Evolutionary conservation across 2,329 filamentous ascomycete genomes (phyloP), one percentile per base, ranked within the genome.

Genomic region (Nothopassalora personata): DNA sequence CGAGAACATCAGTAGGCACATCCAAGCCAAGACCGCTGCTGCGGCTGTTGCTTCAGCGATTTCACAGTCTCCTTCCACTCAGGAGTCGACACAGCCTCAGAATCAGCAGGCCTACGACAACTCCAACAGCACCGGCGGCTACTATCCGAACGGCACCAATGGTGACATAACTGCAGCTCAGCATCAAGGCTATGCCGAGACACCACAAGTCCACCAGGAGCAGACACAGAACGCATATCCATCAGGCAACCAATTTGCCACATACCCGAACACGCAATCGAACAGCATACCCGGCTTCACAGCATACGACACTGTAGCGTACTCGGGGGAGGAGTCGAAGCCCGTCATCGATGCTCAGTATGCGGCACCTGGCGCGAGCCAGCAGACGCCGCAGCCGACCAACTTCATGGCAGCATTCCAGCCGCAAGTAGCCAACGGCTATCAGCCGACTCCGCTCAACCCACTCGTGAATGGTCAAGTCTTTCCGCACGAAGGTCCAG

Each of bases 1-100:
- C 3, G 70, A 67, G n/a, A 75, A 76, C 23, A 75, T 84, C 57
- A 77, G 73, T 56, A 75, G 76, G 19, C 77, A 72, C 65, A 72
- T 77, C 45, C 72, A 72, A 47, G 76, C 73, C 61, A 75, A 73
- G 52, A 76, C 70, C 1, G 71, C 68, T 33, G 69, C 73, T n/a
- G 75, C 77, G 34, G 76, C 76, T 13, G 71, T 76, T 4, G 75
- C 75, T 4, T 72, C 72, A 10, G 73, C 73, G 68, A 36, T 61
- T 3, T 61, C 65, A 28, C 49, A 51, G 13, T 51, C 58, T 61
- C 5, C 49, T 31, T 18, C 39, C 46, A 33, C 54, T 43, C 30
- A 51, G 2, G 49, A 51, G 4, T 34, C 27, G 30, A 18, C 49
- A 34, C 43, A 58, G 19, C 28, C 23, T 15, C 54, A 54, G 18